Percentiles rank a stretch among this genome's conserved stretches.
phyloP scores from a whole-genome alignment of 2,329 filamentous ascomycete species.

The Helotiales sp. region DNA sequence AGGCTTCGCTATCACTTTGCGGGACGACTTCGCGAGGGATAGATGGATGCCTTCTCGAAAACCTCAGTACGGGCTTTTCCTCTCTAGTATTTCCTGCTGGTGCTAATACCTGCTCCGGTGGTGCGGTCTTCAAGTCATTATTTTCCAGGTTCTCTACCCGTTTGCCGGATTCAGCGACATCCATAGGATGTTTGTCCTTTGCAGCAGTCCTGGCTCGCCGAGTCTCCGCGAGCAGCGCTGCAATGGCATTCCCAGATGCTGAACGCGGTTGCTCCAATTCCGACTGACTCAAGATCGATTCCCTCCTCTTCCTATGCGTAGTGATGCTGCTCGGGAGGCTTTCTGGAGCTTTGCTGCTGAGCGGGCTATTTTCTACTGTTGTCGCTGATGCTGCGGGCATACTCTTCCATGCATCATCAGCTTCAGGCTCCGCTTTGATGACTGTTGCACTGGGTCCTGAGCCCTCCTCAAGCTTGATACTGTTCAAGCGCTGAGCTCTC shows the following conservation, averaged over 20 bases:
- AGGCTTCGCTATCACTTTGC: constrained; percentile 26
- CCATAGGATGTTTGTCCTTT: constrained; percentile 22
- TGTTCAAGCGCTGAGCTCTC: constrained; percentile 40
- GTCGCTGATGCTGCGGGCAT: constrained; percentile 27
- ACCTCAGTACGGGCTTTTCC: constrained; percentile 21
- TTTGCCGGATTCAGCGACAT: constrained; percentile 19
- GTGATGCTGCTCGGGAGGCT: constrained; percentile 30
- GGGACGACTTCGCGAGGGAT: constrained; percentile 13
- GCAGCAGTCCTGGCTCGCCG: constrained; percentile 30
- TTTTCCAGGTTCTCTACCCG: constrained; percentile 29
- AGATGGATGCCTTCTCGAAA: constrained; percentile 28
- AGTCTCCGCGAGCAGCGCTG: constrained; percentile 32
- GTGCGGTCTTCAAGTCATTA: constrained; percentile 32
- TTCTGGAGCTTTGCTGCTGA: constrained; percentile 27
- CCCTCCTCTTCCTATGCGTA: constrained; percentile 34
- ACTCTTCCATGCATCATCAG: constrained; percentile 34
- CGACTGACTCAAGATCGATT: constrained; percentile 31
- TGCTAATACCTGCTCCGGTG: constrained; percentile 11
- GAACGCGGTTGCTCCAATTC: constrained; percentile 22
- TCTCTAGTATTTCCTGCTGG: constrained; percentile 9
- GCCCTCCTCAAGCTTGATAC: constrained; percentile 28
- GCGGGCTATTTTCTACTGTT: constrained; percentile 33
- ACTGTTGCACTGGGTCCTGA: constrained; percentile 3
- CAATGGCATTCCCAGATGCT: constrained; percentile 27
- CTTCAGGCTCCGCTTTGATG: constrained; percentile 33